These are phyloP conservation scores for Phlyctochytrium planicorne DNA, from an alignment of 192 early-diverging fungal genomes.

Conservation along the genomic window DNA sequence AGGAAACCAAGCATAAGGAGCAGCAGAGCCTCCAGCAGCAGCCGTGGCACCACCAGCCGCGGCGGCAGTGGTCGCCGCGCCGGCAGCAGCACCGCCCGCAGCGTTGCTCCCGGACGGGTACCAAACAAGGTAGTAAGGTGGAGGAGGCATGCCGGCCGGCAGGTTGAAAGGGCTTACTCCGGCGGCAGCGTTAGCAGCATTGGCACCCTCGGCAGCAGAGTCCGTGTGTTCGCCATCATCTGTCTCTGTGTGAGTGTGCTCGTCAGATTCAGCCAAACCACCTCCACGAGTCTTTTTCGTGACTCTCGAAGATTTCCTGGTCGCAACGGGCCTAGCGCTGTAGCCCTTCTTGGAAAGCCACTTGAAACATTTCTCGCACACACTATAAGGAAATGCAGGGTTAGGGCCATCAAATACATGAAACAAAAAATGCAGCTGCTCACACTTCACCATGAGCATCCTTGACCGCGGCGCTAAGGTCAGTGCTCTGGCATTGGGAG, in stretches of 20 bases:
- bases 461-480: not conserved
- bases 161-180: not conserved
- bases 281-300: too few species aligned
- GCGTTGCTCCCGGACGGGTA: not conserved
- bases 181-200: not conserved
- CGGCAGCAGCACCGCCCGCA: not conserved
- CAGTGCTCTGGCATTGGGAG: not conserved
- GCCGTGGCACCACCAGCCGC: not conserved
- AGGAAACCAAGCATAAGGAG: not conserved
- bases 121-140: slow-evolving; percentile 8
- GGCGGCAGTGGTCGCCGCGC: not conserved
- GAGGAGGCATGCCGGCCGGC: not conserved
- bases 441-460: not conserved
- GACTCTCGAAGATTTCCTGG: not conserved
- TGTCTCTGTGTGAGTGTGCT: not conserved
- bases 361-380: not conserved
- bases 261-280: not conserved
- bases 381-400: not conserved
- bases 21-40: not conserved
- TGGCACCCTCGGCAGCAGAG: not conserved
- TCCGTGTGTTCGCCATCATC: not conserved
- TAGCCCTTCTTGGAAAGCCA: not conserved
- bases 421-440: not conserved
- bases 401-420: not conserved
- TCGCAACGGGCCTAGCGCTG: not conserved